These are phyloP conservation scores for Carex kokanica DNA, from an alignment of 176 grass and related monocot species.

Conservation along the genomic window DNA sequence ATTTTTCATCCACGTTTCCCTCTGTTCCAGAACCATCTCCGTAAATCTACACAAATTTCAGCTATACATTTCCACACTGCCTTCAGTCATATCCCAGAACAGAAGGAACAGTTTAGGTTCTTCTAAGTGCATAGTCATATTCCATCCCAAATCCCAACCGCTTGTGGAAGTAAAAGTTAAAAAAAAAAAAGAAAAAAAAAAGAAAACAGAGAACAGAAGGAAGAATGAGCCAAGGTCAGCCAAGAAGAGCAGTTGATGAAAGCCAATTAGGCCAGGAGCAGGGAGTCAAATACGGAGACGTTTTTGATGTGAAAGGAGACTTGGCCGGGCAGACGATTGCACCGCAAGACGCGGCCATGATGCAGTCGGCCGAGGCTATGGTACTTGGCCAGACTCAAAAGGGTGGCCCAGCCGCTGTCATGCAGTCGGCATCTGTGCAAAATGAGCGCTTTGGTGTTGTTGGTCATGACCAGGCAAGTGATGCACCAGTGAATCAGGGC, in stretches of 20 bases:
- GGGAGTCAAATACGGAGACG: constrained; percentile 48
- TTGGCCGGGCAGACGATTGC: constrained; percentile 43
- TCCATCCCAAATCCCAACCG: background rate
- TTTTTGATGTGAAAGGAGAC: constrained; percentile 46
- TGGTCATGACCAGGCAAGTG: constrained; percentile 44
- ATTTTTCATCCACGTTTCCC: background rate
- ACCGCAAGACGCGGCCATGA: constrained; percentile 64
- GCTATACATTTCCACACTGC: background rate
- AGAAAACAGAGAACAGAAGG: background rate
- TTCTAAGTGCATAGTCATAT: background rate
- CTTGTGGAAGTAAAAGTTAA: background rate
- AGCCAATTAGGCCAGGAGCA: background rate
- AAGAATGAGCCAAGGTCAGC: constrained; percentile 68
- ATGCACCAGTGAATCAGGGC: constrained; percentile 32
- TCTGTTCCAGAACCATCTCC: background rate
- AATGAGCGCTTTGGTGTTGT: constrained; percentile 61
- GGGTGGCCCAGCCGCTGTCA: constrained; percentile 50
- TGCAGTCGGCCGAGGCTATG: constrained; percentile 50
- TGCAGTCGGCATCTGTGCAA: constrained; percentile 50
- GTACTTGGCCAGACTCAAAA: constrained; percentile 41
- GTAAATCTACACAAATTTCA: background rate
- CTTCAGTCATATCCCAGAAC: background rate
- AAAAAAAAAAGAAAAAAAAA: no score
- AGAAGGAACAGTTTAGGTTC: background rate
- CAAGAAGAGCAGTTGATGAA: constrained; percentile 29